Evolutionary conservation across 2,329 filamentous ascomycete genomes (phyloP), one percentile per base, ranked within the genome.

Genomic region (Colletotrichum graminicola): DNA sequence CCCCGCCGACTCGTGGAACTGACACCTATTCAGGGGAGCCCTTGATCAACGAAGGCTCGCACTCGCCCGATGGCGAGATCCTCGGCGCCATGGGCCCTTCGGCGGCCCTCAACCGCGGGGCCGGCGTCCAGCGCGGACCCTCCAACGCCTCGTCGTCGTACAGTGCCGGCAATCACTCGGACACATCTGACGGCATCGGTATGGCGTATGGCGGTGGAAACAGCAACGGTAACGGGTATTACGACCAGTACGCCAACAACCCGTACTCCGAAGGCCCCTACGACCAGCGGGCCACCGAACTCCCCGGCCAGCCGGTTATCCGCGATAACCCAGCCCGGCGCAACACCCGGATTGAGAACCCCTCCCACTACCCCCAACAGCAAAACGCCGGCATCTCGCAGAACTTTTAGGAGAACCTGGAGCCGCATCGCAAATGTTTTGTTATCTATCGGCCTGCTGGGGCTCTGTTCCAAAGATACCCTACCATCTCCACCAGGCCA

Each of bases 131-230:
- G 75, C 92, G 96, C 65, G 96, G 96, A 1, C 91, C 94, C 2
- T 98, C 95, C 7, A 98, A 98, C 78, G 96, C 96, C 7, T 99
- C 96, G 0, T 98, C 96, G 0, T 95, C 94, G 1, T 99, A 98
- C 83, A 98, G 95, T 74, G 92, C 91, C 16, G 93, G 90, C 10
- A 91, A 90, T 55, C 90, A 89, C 71, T 98, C 95, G 0, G 91
- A 92, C 68, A 88, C 87, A 12, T 92, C 90, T 12, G 90, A 91
- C 29, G 83, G 79, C 62, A 81, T 83, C 66, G 85, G 83, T 51
- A 80, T 82, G 23, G 81, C 83, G 2, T 88, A 88, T 76, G 83
- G 66, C 43, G 70, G 64, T 23, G n/a, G 69, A 16, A 63, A 49
- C 49, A 61, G 67, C 41, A 56, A 55, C 47, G 82, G 82, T 47